Conservation (phyloP, 306 rosid genomes). For the Prunus padus region DNA sequence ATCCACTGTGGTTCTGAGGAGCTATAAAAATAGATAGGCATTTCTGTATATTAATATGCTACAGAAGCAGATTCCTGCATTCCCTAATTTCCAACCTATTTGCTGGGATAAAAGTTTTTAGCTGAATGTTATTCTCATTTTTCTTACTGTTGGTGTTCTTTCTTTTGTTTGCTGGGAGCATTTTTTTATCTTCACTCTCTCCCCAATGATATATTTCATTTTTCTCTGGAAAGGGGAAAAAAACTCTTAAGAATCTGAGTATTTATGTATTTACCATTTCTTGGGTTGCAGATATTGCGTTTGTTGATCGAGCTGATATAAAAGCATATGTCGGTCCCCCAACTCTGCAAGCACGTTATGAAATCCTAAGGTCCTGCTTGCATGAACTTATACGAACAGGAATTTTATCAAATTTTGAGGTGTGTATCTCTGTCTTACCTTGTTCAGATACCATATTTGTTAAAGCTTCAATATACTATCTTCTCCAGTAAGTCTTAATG, state of each 20-base stretch:
- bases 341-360: constrained; percentile 90
- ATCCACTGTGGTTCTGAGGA: neutral
- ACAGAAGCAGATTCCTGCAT: neutral
- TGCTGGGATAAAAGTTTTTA: too few species aligned
- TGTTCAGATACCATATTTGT: constrained; percentile 8
- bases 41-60: too few species aligned
- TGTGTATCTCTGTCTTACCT: constrained; percentile 28
- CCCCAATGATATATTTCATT: neutral
- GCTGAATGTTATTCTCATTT: neutral
- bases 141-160: neutral
- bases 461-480: neutral
- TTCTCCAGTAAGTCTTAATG: constrained; percentile 1
- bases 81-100: neutral
- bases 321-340: constrained; percentile 99
- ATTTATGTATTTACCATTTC: constrained; percentile 16
- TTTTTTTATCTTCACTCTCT: neutral
- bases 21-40: neutral
- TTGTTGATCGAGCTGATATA: constrained; percentile 97
- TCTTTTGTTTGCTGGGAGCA: neutral
- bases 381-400: constrained; percentile 72
- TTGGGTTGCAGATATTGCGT: constrained; percentile 76
- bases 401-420: constrained; percentile 63
- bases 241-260: neutral
- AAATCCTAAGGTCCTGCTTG: constrained; percentile 83
- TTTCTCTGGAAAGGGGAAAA: neutral